A percentile compares a stretch with the other conserved stretches of the same genome.
phyloP scores from a whole-genome alignment of 2,329 filamentous ascomycete species.

The Colletotrichum kahawae region DNA sequence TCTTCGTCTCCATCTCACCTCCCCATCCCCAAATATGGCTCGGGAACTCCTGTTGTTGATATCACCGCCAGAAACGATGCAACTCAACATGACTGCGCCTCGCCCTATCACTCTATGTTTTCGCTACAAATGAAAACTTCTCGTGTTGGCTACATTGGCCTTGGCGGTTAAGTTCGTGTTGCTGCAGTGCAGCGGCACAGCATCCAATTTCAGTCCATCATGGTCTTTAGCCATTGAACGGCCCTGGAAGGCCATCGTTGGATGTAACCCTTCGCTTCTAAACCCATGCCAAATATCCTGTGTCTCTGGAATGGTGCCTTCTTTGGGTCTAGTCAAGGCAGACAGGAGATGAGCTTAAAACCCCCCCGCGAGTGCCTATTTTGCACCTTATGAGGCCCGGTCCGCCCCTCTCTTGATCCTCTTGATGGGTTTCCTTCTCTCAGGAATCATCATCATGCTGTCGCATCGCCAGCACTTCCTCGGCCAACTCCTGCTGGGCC shows the following conservation, averaged over 20 bases:
- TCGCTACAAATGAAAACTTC: not conserved
- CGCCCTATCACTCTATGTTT: not conserved
- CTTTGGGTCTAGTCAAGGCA: constrained; percentile 6
- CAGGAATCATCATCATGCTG: not conserved
- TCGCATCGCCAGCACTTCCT: constrained; percentile 56
- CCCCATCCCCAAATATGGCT: not conserved
- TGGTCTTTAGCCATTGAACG: not conserved
- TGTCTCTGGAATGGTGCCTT: not conserved
- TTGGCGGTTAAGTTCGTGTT: not conserved
- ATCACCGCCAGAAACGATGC: not conserved
- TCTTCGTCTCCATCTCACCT: not conserved
- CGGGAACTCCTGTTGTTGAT: not conserved
- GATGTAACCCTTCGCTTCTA: not conserved
- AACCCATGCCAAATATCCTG: not conserved
- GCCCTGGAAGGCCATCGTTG: not conserved
- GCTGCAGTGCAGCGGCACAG: constrained; percentile 5
- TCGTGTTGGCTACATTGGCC: not conserved
- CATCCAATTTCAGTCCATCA: not conserved
- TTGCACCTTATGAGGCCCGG: not conserved
- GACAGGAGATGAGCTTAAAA: constrained; percentile 1
- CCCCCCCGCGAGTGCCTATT: not conserved
- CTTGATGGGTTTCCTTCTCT: not conserved
- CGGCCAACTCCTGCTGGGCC: constrained; percentile 23
- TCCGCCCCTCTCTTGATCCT: not conserved
- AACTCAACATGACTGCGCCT: not conserved